Conservation (phyloP, 257 asterid species). For the Lithospermum erythrorhizon region DNA sequence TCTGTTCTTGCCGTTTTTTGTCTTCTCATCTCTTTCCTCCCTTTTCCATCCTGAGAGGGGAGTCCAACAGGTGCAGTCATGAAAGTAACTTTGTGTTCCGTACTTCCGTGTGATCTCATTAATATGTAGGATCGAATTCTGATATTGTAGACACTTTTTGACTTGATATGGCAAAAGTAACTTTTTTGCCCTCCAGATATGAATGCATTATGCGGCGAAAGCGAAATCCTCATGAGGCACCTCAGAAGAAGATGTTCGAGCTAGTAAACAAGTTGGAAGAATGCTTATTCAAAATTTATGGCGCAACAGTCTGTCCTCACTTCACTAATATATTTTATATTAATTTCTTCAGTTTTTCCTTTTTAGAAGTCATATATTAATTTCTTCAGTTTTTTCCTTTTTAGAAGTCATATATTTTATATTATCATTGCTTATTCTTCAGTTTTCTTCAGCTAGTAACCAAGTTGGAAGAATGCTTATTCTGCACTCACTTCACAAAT, state of each 20-base stretch:
- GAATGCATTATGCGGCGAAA: conserved; percentile 50
- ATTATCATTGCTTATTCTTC: too few species aligned
- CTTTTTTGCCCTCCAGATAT: conserved; percentile 32
- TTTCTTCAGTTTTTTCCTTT: too few species aligned
- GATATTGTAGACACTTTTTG: background rate
- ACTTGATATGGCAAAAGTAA: conserved; percentile 5
- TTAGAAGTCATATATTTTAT: too few species aligned
- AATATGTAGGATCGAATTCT: background rate
- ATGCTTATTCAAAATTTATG: conserved; percentile 62
- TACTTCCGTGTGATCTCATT: background rate
- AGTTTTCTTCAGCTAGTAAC: too few species aligned
- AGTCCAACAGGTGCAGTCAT: too few species aligned
- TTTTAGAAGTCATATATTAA: background rate
- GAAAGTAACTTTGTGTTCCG: too few species aligned
- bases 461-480: too few species aligned
- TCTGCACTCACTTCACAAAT: too few species aligned
- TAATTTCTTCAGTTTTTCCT: background rate
- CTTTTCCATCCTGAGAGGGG: too few species aligned
- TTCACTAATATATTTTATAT: conserved; percentile 1
- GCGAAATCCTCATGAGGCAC: conserved; percentile 44
- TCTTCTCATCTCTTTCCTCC: too few species aligned
- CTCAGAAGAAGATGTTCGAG: conserved; percentile 44
- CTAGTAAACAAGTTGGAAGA: conserved; percentile 74
- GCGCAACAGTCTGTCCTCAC: conserved; percentile 47
- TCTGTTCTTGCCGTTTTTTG: too few species aligned